Evolutionary conservation across 78 protist species (phyloP).

Genomic region (Polysphondylium violaceum): DNA sequence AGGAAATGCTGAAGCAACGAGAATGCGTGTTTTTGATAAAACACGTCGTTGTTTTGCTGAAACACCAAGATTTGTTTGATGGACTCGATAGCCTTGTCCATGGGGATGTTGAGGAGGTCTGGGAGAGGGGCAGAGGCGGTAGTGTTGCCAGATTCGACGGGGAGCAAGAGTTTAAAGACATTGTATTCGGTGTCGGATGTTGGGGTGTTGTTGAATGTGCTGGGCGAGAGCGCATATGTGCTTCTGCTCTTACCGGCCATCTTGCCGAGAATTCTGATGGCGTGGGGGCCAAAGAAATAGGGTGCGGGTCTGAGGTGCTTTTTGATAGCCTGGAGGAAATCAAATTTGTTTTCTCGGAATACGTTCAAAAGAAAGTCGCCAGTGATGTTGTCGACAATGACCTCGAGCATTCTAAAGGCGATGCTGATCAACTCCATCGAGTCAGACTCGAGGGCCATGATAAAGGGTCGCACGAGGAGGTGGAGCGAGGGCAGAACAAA

Average conservation of each 20-base stretch:
- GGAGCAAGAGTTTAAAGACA: constrained; percentile 3
- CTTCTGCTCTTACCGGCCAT: constrained; percentile 95
- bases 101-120: constrained; percentile 3
- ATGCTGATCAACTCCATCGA: constrained; percentile 3
- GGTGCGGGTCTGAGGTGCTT: constrained; percentile 86
- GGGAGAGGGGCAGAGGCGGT: not conserved
- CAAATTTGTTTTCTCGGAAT: constrained; percentile 37
- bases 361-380: constrained; percentile 82
- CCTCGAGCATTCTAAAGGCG: constrained; percentile 84
- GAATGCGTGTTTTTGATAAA: constrained; percentile 12
- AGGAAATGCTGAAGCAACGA: not conserved
- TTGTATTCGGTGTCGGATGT: not conserved
- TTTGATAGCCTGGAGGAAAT: constrained; percentile 33
- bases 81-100: constrained; percentile 17
- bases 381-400: constrained; percentile 88
- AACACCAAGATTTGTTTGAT: not conserved
- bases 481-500: constrained; percentile 89
- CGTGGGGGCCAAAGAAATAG: constrained; percentile 78
- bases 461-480: constrained; percentile 87
- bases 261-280: constrained; percentile 95
- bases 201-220: not conserved
- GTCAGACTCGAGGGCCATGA: constrained; percentile 82
- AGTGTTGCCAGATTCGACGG: not conserved
- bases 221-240: not conserved
- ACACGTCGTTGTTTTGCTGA: constrained; percentile 1